A percentile compares a stretch with the other conserved stretches of the same genome.
These are phyloP conservation scores for Schizophyllum commune DNA, from an alignment of 1,284 basidiomycete species.

Conservation along the genomic window DNA sequence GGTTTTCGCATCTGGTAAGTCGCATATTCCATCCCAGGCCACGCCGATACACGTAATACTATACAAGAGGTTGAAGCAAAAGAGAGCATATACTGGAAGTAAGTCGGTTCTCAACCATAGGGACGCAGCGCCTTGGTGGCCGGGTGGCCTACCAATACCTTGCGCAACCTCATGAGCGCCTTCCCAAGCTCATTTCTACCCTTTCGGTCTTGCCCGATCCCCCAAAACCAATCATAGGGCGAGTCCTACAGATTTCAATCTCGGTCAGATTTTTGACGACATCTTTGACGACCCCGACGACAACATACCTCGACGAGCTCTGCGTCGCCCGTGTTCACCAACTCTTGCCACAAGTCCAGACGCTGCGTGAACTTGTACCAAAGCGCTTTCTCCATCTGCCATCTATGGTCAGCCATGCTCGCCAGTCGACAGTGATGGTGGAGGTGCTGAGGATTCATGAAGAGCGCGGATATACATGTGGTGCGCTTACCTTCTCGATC, in stretches of 20 bases:
- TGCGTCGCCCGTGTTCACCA: constrained; percentile 51
- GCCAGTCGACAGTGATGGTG: too few relatives aligned
- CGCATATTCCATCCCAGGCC: too few relatives aligned
- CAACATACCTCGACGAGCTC: constrained; percentile 51
- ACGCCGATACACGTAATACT: too few relatives aligned
- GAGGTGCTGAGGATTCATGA: not conserved
- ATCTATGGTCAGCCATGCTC: not conserved
- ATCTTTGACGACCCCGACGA: constrained; percentile 8
- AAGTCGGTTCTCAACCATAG: too few relatives aligned
- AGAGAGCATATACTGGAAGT: too few relatives aligned
- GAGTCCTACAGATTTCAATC: constrained; percentile 21
- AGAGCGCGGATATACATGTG: not conserved
- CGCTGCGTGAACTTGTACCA: constrained; percentile 62
- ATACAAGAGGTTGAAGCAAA: too few relatives aligned
- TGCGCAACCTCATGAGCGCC: constrained; percentile 45
- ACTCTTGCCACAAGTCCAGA: constrained; percentile 38
- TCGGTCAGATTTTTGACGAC: not conserved
- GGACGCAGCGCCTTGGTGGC: too few relatives aligned
- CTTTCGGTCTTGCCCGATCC: constrained; percentile 47
- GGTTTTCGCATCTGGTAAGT: too few relatives aligned
- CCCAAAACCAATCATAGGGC: constrained; percentile 65
- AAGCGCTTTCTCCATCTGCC: constrained; percentile 53
- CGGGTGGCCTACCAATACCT: not conserved
- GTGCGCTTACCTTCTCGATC: constrained; percentile 40
- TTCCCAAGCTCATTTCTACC: constrained; percentile 67